A percentile compares a stretch with the other conserved stretches of the same genome.
Conservation (phyloP, 2,329 filamentous ascomycete genomes). For the Pestalotiopsis sp. region DNA sequence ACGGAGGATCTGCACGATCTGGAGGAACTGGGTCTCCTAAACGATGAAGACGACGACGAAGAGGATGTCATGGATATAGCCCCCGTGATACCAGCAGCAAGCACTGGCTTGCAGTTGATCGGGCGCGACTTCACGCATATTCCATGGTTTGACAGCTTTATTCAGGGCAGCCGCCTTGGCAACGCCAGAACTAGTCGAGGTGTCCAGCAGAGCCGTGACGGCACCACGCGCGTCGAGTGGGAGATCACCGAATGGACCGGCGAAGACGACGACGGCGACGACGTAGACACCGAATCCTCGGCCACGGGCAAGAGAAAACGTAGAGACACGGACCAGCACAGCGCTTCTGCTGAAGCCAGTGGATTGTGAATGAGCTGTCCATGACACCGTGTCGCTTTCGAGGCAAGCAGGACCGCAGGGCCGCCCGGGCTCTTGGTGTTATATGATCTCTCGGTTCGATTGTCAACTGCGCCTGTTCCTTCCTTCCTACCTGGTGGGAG, state of each 20-base stretch:
- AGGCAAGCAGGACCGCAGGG: conserved; percentile 14
- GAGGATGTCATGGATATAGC: conserved; percentile 28
- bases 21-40: conserved; percentile 75
- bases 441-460: background rate
- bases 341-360: conserved; percentile 11
- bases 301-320: conserved; percentile 57
- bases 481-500: background rate
- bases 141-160: conserved; percentile 84
- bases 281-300: conserved; percentile 36
- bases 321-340: conserved; percentile 39
- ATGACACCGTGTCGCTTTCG: background rate
- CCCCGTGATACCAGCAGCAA: conserved; percentile 32
- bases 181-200: conserved; percentile 66
- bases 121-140: conserved; percentile 70
- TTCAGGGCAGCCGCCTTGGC: conserved; percentile 75
- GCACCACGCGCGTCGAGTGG: conserved; percentile 74
- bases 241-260: conserved; percentile 77
- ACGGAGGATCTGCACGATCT: conserved; percentile 72
- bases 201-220: conserved; percentile 58
- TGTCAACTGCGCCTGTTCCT: background rate
- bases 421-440: background rate
- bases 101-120: conserved; percentile 32
- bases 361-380: conserved; percentile 12
- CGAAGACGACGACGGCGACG: conserved; percentile 37
- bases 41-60: conserved; percentile 42